Conservation (phyloP, 495 filamentous ascomycete genomes). For the Thozetella sp. region DNA sequence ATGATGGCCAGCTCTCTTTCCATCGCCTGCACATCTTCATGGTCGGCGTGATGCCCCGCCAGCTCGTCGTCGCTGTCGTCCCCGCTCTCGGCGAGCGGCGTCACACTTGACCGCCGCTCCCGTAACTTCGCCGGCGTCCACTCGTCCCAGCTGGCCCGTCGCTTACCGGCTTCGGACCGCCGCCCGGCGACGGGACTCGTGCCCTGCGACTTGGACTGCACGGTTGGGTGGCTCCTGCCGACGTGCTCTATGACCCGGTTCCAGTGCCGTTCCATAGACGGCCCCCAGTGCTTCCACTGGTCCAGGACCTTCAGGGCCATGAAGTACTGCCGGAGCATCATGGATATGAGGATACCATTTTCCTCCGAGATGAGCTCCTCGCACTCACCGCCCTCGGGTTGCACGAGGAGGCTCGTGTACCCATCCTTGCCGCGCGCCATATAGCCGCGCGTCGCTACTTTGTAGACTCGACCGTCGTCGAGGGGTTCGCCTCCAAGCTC, state of each 20-base stretch:
- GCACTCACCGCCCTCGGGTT: conserved; percentile 70
- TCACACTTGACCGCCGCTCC: conserved; percentile 28
- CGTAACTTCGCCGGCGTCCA: conserved; percentile 46
- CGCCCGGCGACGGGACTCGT: not conserved
- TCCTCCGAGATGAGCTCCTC: conserved; percentile 83
- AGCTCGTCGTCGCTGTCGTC: conserved; percentile 29
- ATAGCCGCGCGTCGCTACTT: conserved; percentile 76
- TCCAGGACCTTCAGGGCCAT: conserved; percentile 78
- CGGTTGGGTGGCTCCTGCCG: conserved; percentile 30
- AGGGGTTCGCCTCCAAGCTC: conserved; percentile 61
- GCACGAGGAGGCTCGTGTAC: conserved; percentile 68
- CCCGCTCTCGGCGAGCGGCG: conserved; percentile 27
- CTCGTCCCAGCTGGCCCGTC: conserved; percentile 35
- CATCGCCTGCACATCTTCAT: conserved; percentile 27
- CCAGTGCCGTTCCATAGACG: conserved; percentile 61
- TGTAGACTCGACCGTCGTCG: conserved; percentile 62
- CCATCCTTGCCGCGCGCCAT: conserved; percentile 88
- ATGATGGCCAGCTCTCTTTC: conserved; percentile 47
- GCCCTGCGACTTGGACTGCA: conserved; percentile 1
- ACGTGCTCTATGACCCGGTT: conserved; percentile 52
- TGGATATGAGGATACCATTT: conserved; percentile 81
- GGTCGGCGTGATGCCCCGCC: conserved; percentile 22
- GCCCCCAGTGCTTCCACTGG: conserved; percentile 70
- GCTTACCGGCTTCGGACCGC: not conserved
- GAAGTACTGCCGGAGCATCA: conserved; percentile 87